Evolutionary conservation across 768 basidiomycete species (phyloP), one percentile per base, ranked within the genome.

Genomic region (Mrakia gelida): DNA sequence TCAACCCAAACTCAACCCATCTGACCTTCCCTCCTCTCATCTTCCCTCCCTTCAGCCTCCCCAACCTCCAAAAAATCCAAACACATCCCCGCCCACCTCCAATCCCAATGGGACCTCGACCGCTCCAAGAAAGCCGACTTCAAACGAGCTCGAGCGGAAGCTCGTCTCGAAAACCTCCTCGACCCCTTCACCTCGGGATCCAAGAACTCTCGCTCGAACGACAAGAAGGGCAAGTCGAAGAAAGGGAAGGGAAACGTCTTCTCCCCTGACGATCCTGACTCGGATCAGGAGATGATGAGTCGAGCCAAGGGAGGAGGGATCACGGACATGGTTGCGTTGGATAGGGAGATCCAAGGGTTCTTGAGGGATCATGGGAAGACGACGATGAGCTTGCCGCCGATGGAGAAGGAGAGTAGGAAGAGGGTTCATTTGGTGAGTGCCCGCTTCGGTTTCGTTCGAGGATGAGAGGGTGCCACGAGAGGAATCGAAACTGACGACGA

Each of bases 121-220:
- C 92, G 94, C 2, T 85, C 86, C 73, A 91, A 90, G 86, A 98
- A 97, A 83, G 93, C 93, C 0, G 89, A 90, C 76, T 83, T 86
- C 81, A 96, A 93, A 83, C 87, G 86, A 2, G 86, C 87, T 23
- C 90, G 93, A 0, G 87, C 86, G 1, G 84, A 88, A 4, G 89
- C 87, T 23, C 88, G 88, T 16, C 85, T 91, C 2, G 86, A 88
- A 26, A 85, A 85, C 0, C 89, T 89, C 18, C 86, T 90, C 2
- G 92, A 94, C 81, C 91, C 91, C 0, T 83, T 90, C n/a, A 81
- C 81, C 18, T 80, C 87, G 10, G 80, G 80, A n/a, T 90, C 89
- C 82, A 89, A 89, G 80, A 92, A 92, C 82, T 88, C 79, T 38
- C 81, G 81, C 52, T 85, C 83, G 80, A 83, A 84, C 76, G 80